A percentile compares a stretch with the other conserved stretches of the same genome.
Evolutionary conservation across 2,329 filamentous ascomycete species (phyloP).

Genomic region (Lecanosticta acicola): DNA sequence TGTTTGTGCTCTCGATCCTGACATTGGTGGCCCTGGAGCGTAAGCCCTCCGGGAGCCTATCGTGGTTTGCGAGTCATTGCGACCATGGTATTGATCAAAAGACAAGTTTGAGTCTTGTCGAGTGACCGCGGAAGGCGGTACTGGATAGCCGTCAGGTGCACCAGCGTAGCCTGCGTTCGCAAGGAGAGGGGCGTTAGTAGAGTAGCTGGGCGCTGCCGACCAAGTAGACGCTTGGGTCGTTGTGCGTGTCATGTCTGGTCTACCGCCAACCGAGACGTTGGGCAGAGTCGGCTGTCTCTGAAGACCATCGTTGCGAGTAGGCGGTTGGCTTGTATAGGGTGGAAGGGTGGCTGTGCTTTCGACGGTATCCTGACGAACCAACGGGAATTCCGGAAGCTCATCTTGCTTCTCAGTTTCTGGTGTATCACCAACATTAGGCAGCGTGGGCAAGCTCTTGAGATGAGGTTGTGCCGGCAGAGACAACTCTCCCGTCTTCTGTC

Average conservation of each 20-base stretch:
- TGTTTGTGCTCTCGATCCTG: constrained; percentile 8
- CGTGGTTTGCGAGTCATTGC: constrained; percentile 15
- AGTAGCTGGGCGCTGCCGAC: constrained; percentile 51
- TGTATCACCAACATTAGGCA: constrained; percentile 57
- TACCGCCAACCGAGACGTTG: constrained; percentile 35
- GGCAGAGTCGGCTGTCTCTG: constrained; percentile 37
- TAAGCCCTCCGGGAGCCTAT: constrained; percentile 11
- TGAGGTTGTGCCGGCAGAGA: constrained; percentile 10
- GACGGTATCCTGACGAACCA: constrained; percentile 32
- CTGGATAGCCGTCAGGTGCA: constrained; percentile 12
- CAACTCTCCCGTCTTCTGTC: constrained; percentile 28
- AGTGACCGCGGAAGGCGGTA: constrained; percentile 22
- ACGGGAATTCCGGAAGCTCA: constrained; percentile 34
- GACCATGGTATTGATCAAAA: constrained; percentile 19
- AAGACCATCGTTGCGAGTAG: constrained; percentile 41
- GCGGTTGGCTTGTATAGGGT: constrained; percentile 48
- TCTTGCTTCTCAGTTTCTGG: constrained; percentile 50
- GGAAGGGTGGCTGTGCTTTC: constrained; percentile 40
- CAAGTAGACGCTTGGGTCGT: constrained; percentile 52
- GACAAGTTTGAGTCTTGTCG: constrained; percentile 24
- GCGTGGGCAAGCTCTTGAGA: constrained; percentile 53
- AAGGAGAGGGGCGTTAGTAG: constrained; percentile 59
- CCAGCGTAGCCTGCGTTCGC: constrained; percentile 48
- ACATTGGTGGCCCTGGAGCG: constrained; percentile 4
- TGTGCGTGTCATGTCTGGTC: constrained; percentile 36